These are phyloP conservation scores for Sphaceloma murrayae DNA, from an alignment of 2,329 filamentous ascomycete genomes.

Conservation along the genomic window DNA sequence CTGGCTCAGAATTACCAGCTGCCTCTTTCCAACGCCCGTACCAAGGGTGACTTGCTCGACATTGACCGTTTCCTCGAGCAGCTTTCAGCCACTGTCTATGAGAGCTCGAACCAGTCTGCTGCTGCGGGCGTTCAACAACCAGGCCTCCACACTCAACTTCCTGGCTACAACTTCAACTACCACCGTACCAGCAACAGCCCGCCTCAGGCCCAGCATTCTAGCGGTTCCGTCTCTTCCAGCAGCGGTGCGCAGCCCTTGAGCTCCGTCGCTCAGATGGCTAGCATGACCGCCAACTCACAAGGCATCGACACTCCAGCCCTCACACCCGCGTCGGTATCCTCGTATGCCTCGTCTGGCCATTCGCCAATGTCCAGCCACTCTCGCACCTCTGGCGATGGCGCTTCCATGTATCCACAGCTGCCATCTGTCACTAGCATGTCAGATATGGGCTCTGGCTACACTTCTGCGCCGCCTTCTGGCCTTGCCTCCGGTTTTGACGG, in stretches of 20 bases:
- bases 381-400: constrained; percentile 48
- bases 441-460: constrained; percentile 47
- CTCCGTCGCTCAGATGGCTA: constrained; percentile 30
- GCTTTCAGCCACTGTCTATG: constrained; percentile 92
- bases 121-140: constrained; percentile 68
- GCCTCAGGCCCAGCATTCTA: constrained; percentile 29
- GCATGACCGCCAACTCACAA: constrained; percentile 35
- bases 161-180: constrained; percentile 33
- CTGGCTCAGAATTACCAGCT: constrained; percentile 76
- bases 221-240: constrained; percentile 30
- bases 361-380: constrained; percentile 63
- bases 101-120: constrained; percentile 68
- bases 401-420: constrained; percentile 65
- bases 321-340: constrained; percentile 65
- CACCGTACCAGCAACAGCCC: constrained; percentile 52
- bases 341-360: constrained; percentile 63
- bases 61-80: constrained; percentile 93
- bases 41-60: constrained; percentile 86
- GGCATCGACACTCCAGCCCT: constrained; percentile 59
- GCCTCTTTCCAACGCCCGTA: constrained; percentile 74
- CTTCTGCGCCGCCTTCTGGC: constrained; percentile 57
- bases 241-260: constrained; percentile 26
- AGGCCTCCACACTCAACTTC: constrained; percentile 51
- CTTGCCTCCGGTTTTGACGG: constrained; percentile 56
- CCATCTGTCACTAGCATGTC: constrained; percentile 60